These are phyloP conservation scores for Panellus pusillus DNA, from an alignment of 768 basidiomycete genomes.

Conservation along the genomic window DNA sequence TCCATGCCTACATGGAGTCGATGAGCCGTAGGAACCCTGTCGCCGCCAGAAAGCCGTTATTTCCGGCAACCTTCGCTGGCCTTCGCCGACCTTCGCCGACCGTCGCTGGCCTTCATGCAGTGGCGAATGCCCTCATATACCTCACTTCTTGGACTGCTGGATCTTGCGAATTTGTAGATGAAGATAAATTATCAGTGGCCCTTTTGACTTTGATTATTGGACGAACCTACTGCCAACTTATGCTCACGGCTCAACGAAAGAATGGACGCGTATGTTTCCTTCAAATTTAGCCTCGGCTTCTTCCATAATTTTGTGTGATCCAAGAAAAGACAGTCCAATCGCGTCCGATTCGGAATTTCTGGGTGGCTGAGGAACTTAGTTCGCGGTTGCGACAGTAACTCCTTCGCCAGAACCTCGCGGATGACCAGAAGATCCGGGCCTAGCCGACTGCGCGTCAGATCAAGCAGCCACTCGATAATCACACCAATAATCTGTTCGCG, in stretches of 20 bases:
- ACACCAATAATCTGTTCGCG: constrained; percentile 82
- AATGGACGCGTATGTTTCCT: constrained; percentile 79
- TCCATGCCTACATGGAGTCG: no score
- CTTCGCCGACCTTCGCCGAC: no score
- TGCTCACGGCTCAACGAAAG: constrained; percentile 71
- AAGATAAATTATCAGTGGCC: background rate
- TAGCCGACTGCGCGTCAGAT: constrained; percentile 72
- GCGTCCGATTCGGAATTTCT: constrained; percentile 52
- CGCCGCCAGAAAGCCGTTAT: no score
- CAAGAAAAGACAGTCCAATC: constrained; percentile 74
- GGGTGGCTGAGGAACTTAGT: constrained; percentile 46
- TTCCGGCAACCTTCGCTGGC: no score
- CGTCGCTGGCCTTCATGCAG: no score
- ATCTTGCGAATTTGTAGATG: no score
- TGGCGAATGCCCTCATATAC: no score
- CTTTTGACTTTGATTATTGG: background rate
- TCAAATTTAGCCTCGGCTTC: constrained; percentile 73
- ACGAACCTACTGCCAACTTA: constrained; percentile 77
- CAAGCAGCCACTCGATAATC: constrained; percentile 84
- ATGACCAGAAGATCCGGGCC: constrained; percentile 66
- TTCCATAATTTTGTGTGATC: constrained; percentile 89
- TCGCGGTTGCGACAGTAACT: constrained; percentile 63
- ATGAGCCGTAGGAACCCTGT: no score
- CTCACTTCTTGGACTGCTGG: no score
- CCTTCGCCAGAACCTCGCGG: constrained; percentile 69